These are phyloP conservation scores for Aspergillus niger DNA, from an alignment of 2,329 filamentous ascomycete genomes.

Conservation along the genomic window DNA sequence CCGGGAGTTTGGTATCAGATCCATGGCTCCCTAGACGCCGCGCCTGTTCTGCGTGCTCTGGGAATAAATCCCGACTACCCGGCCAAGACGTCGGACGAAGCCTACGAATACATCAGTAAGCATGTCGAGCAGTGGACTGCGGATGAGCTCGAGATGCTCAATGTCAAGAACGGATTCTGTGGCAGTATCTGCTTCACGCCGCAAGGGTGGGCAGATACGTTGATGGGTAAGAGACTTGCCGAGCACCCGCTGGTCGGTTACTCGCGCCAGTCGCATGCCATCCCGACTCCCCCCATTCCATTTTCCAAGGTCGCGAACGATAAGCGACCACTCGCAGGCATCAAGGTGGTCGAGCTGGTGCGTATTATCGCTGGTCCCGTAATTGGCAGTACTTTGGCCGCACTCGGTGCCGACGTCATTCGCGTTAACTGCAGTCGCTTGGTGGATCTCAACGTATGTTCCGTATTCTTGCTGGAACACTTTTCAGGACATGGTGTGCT, in stretches of 20 bases:
- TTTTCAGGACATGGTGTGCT: background rate
- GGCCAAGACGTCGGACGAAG: background rate
- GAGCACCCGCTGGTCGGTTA: background rate
- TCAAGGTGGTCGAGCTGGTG: constrained; percentile 1
- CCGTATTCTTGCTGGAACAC: background rate
- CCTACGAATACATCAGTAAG: background rate
- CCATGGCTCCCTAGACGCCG: background rate
- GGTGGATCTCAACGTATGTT: background rate
- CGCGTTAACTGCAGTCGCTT: background rate
- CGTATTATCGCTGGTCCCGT: background rate
- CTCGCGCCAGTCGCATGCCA: background rate
- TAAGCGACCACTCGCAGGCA: background rate
- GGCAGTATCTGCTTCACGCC: constrained; percentile 1
- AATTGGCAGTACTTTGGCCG: background rate
- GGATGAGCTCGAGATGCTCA: constrained; percentile 3
- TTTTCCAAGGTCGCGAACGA: background rate
- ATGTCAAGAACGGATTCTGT: background rate
- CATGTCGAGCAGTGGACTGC: background rate
- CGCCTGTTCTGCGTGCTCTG: background rate
- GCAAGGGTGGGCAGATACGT: background rate
- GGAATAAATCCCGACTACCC: background rate
- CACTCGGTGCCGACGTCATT: constrained; percentile 1
- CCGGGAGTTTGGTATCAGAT: background rate
- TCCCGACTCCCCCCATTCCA: background rate
- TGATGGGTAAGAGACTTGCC: background rate